A percentile compares a stretch with the other conserved stretches of the same genome.
phyloP scores from a whole-genome alignment of 83 land plant species.

The Isoetes engelmannii region DNA sequence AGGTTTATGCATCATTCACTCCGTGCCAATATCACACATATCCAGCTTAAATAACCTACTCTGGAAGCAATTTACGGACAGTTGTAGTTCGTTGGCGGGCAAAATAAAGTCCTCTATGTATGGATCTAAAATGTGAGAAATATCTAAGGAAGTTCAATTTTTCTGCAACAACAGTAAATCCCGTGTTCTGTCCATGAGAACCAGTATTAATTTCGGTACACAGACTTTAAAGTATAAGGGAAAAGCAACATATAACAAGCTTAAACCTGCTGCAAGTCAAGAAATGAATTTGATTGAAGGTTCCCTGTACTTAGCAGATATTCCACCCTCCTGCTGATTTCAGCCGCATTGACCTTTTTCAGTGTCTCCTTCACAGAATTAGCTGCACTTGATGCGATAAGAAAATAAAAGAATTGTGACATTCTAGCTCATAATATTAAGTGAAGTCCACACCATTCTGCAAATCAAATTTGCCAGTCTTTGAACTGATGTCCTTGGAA shows the following conservation, averaged over 20 bases:
- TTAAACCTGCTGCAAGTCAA: constrained; percentile 86
- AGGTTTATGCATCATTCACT: neutral
- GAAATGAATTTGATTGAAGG: constrained; percentile 42
- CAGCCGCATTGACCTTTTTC: constrained; percentile 43
- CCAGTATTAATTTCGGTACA: neutral
- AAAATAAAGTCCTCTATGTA: constrained; percentile 92
- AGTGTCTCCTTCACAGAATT: constrained; percentile 57
- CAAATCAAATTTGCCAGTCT: constrained; percentile 46
- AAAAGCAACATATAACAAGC: constrained; percentile 62
- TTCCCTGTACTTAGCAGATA: constrained; percentile 69
- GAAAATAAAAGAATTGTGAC: neutral
- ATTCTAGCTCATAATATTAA: neutral
- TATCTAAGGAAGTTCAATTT: constrained; percentile 88
- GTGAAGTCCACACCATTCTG: constrained; percentile 14
- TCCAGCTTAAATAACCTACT: constrained; percentile 43
- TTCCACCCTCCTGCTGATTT: constrained; percentile 53
- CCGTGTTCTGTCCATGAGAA: constrained; percentile 46
- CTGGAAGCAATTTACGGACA: constrained; percentile 93
- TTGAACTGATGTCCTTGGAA: constrained; percentile 42
- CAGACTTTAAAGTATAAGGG: neutral
- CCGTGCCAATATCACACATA: neutral
- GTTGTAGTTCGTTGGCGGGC: constrained; percentile 81
- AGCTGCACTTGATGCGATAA: constrained; percentile 41
- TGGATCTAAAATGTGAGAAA: constrained; percentile 85
- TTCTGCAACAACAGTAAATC: constrained; percentile 82